A percentile compares a stretch with the other conserved stretches of the same genome.
Conservation (phyloP, 768 basidiomycete species). For the Lyophyllum shimeji region DNA sequence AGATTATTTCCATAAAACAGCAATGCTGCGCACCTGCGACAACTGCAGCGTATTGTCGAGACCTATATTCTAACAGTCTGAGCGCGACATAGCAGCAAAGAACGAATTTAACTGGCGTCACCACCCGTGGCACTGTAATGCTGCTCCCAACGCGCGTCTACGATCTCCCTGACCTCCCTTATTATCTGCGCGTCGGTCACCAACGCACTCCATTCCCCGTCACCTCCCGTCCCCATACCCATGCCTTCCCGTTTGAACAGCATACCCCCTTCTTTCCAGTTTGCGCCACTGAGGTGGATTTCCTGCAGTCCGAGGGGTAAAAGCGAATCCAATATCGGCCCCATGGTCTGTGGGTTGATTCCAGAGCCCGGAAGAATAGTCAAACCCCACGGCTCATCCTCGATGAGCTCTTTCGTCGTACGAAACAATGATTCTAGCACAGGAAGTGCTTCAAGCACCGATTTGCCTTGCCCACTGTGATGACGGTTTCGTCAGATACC, state of each 20-base stretch:
- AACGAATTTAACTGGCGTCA: slow-evolving; percentile 8
- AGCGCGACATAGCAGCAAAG: background rate
- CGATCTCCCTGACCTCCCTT: slow-evolving; percentile 47
- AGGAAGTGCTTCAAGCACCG: slow-evolving; percentile 41
- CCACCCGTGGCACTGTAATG: slow-evolving; percentile 7
- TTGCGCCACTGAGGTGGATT: slow-evolving; percentile 74
- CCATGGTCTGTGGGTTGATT: slow-evolving; percentile 59
- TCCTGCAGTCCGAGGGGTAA: slow-evolving; percentile 60
- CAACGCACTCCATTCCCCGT: slow-evolving; percentile 71
- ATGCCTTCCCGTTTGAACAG: slow-evolving; percentile 51
- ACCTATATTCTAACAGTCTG: background rate
- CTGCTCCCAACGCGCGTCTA: slow-evolving; percentile 35
- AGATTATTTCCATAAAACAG: background rate
- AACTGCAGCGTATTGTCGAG: background rate
- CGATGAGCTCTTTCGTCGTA: slow-evolving; percentile 31
- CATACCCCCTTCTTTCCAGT: slow-evolving; percentile 59
- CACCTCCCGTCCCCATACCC: slow-evolving; percentile 63
- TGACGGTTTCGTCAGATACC: slow-evolving; percentile 1
- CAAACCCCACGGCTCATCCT: slow-evolving; percentile 38
- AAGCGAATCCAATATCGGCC: slow-evolving; percentile 46
- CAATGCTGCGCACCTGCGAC: background rate
- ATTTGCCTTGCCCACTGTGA: slow-evolving; percentile 51
- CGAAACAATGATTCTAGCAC: slow-evolving; percentile 40
- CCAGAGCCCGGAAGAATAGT: slow-evolving; percentile 77
- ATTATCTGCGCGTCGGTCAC: slow-evolving; percentile 54